Conservation (phyloP, 208 protist genomes). For the Leishmania braziliensis region DNA sequence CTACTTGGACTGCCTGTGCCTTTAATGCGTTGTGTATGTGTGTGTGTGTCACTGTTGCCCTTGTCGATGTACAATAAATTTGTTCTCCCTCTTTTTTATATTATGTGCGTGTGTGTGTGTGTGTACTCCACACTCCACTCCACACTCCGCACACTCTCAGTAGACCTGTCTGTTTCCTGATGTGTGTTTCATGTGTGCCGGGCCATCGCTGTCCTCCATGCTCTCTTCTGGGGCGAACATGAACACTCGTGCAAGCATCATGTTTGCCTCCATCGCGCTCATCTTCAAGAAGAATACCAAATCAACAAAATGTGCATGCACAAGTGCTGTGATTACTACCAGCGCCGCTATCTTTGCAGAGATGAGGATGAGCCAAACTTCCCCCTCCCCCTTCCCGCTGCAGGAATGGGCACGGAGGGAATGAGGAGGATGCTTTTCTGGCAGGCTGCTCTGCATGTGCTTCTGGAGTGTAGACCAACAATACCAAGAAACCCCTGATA, state of each 20-base stretch:
- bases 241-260: background rate
- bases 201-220: background rate
- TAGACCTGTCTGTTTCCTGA: background rate
- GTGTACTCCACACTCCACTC: background rate
- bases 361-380: background rate
- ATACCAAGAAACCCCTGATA: background rate
- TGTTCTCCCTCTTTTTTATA: background rate
- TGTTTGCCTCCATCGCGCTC: background rate
- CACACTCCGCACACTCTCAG: background rate
- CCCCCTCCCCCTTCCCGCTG: background rate
- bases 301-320: background rate
- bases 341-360: background rate
- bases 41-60: background rate
- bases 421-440: background rate
- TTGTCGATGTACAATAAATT: slow-evolving; percentile 1
- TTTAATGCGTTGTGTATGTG: background rate
- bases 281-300: background rate
- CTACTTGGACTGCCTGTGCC: too few species aligned
- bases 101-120: background rate
- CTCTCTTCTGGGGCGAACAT: background rate
- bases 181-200: background rate
- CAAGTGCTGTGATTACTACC: background rate
- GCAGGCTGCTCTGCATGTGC: background rate
- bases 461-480: background rate
- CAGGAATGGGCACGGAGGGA: background rate